Evolutionary conservation across 495 filamentous ascomycete species (phyloP).

Genomic region (Filosporella fistucella): DNA sequence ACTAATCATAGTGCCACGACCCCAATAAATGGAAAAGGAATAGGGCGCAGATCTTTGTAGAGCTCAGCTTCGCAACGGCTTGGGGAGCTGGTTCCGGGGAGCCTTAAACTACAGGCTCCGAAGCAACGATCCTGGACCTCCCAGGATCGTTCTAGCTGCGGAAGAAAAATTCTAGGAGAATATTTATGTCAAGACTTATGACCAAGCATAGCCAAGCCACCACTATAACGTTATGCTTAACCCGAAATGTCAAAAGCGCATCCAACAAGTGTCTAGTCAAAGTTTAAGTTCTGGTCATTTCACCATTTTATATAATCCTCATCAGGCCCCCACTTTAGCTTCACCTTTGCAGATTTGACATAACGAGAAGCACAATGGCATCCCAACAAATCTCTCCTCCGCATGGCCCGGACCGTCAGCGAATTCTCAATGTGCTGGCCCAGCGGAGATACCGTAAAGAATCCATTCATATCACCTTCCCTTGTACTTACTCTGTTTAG

Average conservation of each 20-base stretch:
- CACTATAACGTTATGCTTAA: not conserved
- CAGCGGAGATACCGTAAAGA: conserved; percentile 10
- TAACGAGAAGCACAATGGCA: not conserved
- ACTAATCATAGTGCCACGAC: too few species aligned
- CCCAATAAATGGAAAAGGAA: too few species aligned
- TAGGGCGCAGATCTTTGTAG: too few species aligned
- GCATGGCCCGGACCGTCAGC: conserved; percentile 3
- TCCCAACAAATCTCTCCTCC: not conserved
- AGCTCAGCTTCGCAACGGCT: too few species aligned
- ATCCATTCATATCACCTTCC: not conserved
- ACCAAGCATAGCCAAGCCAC: too few species aligned
- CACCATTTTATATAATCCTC: not conserved
- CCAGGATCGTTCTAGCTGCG: too few species aligned
- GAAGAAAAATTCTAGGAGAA: too few species aligned
- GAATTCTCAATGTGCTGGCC: conserved; percentile 8
- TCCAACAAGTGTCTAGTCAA: not conserved
- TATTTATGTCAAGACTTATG: too few species aligned
- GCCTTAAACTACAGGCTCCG: too few species aligned
- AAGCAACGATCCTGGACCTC: too few species aligned
- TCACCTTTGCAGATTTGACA: not conserved
- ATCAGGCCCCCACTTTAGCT: not conserved
- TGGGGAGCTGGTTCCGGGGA: too few species aligned
- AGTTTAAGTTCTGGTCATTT: not conserved
- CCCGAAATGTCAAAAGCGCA: not conserved
- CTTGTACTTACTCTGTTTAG: conserved; percentile 1